Conservation (phyloP, 495 filamentous ascomycete species). For the Pseudoneurospora amorphoporcata region DNA sequence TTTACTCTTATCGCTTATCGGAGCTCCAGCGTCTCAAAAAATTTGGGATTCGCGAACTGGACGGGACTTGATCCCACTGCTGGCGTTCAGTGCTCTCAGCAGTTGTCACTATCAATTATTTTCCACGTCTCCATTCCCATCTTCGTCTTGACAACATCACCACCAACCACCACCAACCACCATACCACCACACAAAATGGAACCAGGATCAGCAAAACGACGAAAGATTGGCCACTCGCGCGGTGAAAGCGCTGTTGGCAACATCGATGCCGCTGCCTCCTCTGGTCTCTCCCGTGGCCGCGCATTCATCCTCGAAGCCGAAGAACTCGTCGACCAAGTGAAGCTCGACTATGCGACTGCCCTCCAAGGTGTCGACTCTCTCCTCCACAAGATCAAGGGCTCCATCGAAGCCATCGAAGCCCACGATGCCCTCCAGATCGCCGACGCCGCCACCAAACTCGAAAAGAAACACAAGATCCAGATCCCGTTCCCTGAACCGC, state of each 20-base stretch:
- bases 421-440: conserved; percentile 48
- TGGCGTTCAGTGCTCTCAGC: not conserved
- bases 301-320: conserved; percentile 78
- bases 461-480: conserved; percentile 52
- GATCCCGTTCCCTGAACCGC: conserved; percentile 75
- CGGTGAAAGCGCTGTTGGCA: conserved; percentile 14
- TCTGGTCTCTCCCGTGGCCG: conserved; percentile 35
- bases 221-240: conserved; percentile 35
- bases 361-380: conserved; percentile 53
- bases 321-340: conserved; percentile 66
- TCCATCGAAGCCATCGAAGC: conserved; percentile 60
- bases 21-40: not conserved
- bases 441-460: conserved; percentile 56
- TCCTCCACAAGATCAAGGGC: conserved; percentile 60
- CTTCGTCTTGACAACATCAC: not conserved
- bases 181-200: conserved; percentile 22
- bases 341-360: conserved; percentile 57
- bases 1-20: not conserved
- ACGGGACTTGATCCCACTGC: not conserved
- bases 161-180: not conserved
- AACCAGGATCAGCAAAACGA: conserved; percentile 33
- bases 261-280: conserved; percentile 18
- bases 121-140: not conserved
- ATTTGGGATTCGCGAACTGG: not conserved
- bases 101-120: not conserved